Percentiles rank a stretch among this genome's conserved stretches.
Evolutionary conservation across 108 stramenopile species (phyloP).

Genomic region (Epipyxis sp.): DNA sequence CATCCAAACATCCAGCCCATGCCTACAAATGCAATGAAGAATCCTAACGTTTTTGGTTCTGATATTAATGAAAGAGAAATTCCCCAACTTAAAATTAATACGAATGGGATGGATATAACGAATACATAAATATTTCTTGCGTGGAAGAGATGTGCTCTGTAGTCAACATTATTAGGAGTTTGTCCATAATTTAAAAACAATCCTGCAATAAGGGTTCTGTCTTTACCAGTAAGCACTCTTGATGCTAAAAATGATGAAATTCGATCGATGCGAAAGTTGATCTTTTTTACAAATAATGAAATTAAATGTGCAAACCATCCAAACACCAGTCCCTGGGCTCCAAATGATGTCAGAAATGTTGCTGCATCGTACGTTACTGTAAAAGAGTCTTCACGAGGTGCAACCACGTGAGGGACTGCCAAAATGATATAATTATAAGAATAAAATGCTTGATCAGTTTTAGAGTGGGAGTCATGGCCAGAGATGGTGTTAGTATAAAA

Average conservation of each 20-base stretch:
- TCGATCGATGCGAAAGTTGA: constrained; percentile 14
- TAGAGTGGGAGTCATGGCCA: background rate
- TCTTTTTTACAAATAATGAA: background rate
- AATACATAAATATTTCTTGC: background rate
- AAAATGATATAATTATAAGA: constrained; percentile 22
- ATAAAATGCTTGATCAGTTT: background rate
- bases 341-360: background rate
- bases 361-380: background rate
- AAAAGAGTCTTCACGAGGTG: background rate
- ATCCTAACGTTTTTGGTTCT: background rate
- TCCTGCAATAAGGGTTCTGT: constrained; percentile 7
- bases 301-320: background rate
- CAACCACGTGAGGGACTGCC: background rate
- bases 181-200: background rate
- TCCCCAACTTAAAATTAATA: constrained; percentile 8
- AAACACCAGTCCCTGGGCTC: background rate
- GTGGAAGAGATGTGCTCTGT: constrained; percentile 21
- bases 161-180: background rate
- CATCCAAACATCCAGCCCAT: background rate
- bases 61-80: background rate
- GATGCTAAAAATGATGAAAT: background rate
- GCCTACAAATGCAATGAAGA: background rate
- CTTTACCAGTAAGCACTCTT: constrained; percentile 23
- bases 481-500: constrained; percentile 19
- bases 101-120: background rate